phyloP scores from a whole-genome alignment of 331 rosid genomes.

The Malus hybrid region DNA sequence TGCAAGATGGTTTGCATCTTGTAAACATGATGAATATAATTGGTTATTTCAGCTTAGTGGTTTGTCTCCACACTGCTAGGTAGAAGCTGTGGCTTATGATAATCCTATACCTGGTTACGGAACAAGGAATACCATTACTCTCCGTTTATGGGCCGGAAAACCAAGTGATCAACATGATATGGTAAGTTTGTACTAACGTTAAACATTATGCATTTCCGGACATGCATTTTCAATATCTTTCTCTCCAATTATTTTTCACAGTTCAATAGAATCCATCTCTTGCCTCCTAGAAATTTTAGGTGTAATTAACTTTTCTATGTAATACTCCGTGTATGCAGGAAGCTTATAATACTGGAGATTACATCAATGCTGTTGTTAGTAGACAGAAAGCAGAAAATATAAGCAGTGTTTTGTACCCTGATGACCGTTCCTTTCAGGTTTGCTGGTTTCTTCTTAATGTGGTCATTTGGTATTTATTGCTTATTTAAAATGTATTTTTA shows the following conservation, averaged over 20 bases:
- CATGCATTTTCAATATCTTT: background rate
- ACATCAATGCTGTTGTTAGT: constrained; percentile 59
- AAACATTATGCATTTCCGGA: background rate
- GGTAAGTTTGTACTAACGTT: constrained; percentile 25
- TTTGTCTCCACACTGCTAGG: constrained; percentile 32
- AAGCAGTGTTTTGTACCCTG: constrained; percentile 69
- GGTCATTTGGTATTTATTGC: constrained; percentile 5
- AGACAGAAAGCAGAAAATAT: constrained; percentile 70
- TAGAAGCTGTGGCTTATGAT: constrained; percentile 85
- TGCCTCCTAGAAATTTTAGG: background rate
- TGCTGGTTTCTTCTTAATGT: constrained; percentile 1
- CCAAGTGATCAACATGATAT: constrained; percentile 59
- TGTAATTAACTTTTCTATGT: constrained; percentile 8
- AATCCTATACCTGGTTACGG: constrained; percentile 80
- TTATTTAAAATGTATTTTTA: background rate
- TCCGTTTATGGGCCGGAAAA: constrained; percentile 78
- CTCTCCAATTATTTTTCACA: background rate
- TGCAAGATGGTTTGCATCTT: constrained; percentile 13
- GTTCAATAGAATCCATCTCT: background rate
- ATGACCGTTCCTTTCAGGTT: constrained; percentile 76
- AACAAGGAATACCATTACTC: constrained; percentile 65
- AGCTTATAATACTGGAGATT: constrained; percentile 71
- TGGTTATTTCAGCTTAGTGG: constrained; percentile 14
- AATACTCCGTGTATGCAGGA: constrained; percentile 36
- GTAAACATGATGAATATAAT: constrained; percentile 10